Conservation (phyloP, 2,329 filamentous ascomycete genomes). For the Endoconidiophora laricicola region DNA sequence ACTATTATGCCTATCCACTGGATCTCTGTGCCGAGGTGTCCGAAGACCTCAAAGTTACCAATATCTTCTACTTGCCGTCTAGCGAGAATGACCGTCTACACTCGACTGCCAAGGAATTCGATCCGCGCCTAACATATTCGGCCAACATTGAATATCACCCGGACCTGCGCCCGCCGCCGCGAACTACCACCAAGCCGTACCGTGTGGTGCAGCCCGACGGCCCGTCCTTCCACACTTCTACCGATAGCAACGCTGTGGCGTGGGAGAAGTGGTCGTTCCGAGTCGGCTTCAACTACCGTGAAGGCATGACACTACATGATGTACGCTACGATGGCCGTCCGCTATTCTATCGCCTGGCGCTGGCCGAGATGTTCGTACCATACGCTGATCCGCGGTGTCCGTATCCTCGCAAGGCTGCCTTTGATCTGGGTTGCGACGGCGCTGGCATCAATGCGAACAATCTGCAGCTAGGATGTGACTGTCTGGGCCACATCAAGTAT, state of each 20-base stretch:
- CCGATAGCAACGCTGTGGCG: constrained; percentile 25
- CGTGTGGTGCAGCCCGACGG: constrained; percentile 23
- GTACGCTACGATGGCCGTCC: constrained; percentile 47
- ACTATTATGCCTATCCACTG: constrained; percentile 41
- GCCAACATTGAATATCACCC: constrained; percentile 19
- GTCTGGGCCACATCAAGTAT: constrained; percentile 43
- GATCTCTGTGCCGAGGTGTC: constrained; percentile 36
- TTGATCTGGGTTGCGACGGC: constrained; percentile 53
- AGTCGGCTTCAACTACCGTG: constrained; percentile 51
- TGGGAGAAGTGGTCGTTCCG: constrained; percentile 55
- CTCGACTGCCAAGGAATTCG: constrained; percentile 23
- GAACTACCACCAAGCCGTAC: constrained; percentile 23
- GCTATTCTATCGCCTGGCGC: constrained; percentile 49
- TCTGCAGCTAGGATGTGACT: constrained; percentile 48
- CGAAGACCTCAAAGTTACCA: constrained; percentile 30
- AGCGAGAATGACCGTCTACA: constrained; percentile 24
- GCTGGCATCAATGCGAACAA: constrained; percentile 50
- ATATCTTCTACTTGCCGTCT: constrained; percentile 31
- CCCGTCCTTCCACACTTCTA: constrained; percentile 24
- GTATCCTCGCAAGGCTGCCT: constrained; percentile 51
- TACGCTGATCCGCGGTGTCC: constrained; percentile 48
- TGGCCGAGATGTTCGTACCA: constrained; percentile 55
- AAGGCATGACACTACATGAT: constrained; percentile 54
- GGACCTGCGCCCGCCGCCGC: constrained; percentile 15
- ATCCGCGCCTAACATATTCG: constrained; percentile 1